Conservation (phyloP, 768 basidiomycete genomes). For the Panaeolus cyanescens region DNA sequence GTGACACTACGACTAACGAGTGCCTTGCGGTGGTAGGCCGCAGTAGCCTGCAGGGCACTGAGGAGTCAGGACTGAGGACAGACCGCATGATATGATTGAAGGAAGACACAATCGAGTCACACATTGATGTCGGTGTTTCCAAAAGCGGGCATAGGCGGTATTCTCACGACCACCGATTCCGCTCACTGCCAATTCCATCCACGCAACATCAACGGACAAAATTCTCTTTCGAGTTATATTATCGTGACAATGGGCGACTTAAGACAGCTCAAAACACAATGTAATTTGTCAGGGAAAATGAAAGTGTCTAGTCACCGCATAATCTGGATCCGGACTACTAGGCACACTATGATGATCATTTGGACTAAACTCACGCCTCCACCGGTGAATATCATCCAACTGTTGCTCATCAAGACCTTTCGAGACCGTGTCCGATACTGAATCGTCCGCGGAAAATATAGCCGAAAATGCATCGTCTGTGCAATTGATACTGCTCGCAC, state of each 20-base stretch:
- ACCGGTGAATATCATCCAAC: background rate
- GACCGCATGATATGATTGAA: background rate
- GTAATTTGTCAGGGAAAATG: background rate
- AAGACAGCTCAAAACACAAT: background rate
- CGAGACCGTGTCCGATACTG: background rate
- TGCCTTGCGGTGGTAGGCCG: background rate
- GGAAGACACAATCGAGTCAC: background rate
- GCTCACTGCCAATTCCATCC: background rate
- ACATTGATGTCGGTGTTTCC: background rate
- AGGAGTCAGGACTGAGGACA: too few relatives aligned
- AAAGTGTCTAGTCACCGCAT: background rate
- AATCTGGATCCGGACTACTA: background rate
- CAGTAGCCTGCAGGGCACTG: too few relatives aligned
- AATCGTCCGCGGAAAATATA: background rate
- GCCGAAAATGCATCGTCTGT: background rate
- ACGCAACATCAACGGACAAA: background rate
- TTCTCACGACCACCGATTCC: background rate
- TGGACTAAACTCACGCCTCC: background rate
- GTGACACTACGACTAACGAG: background rate
- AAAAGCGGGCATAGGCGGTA: background rate
- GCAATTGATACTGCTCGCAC: background rate
- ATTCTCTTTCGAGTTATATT: background rate
- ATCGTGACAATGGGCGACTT: too few relatives aligned
- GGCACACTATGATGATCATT: background rate
- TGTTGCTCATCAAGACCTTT: background rate